Evolutionary conservation across 139 green algal species (phyloP).

Genomic region (Desmodesmus armatus): DNA sequence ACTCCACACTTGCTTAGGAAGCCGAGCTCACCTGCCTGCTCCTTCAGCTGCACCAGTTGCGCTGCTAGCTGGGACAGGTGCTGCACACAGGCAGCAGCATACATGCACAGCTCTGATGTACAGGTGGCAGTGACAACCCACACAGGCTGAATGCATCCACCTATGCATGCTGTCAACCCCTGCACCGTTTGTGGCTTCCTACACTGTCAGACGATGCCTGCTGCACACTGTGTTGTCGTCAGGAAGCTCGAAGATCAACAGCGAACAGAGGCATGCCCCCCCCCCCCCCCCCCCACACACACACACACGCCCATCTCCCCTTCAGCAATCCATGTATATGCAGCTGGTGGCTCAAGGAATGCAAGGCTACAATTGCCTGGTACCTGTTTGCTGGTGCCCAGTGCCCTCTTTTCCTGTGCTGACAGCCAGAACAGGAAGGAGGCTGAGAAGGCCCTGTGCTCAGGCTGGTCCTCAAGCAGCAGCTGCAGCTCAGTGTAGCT

Average conservation of each 20-base stretch:
- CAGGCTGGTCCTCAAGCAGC: constrained; percentile 1
- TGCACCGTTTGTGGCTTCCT: background rate
- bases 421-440: constrained; percentile 35
- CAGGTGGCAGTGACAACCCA: too few species aligned
- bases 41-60: constrained; percentile 27
- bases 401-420: background rate
- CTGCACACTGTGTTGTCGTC: background rate
- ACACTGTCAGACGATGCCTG: background rate
- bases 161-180: background rate
- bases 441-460: background rate
- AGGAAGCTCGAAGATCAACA: too few species aligned
- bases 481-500: constrained; percentile 24
- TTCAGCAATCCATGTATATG: background rate
- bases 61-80: constrained; percentile 17
- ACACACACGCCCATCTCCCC: background rate
- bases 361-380: background rate
- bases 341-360: background rate
- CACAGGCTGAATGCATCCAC: too few species aligned
- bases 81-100: background rate
- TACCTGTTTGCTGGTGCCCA: background rate
- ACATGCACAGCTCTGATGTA: background rate
- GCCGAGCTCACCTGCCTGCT: constrained; percentile 22
- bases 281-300: too few species aligned
- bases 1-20: too few species aligned
- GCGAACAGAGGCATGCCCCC: too few species aligned